Base-by-base conservation (phyloP, 495 filamentous ascomycete genomes). In the Penicilliopsis zonata region DNA sequence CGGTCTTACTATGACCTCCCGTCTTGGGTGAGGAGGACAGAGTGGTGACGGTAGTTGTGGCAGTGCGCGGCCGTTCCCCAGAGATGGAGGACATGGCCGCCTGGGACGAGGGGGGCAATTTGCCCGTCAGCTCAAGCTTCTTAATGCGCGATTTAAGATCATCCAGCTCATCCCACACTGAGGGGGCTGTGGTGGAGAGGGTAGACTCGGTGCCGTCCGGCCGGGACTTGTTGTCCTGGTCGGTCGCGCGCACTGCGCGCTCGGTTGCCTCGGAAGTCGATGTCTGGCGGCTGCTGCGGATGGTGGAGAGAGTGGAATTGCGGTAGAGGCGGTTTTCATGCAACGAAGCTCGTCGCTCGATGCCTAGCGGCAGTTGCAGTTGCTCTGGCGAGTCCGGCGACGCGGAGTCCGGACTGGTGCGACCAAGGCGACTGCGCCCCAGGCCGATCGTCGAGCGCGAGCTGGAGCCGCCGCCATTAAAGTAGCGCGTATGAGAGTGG, bases 151-250 rank as follows among this genome's bases (percentile, higher is more conserved):
- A 88, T 50, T 96, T 98, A 9, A 98, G 60, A 33, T 96, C 92
- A 42, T 98, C 90, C 13, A 98, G 59, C 55, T 98, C 90, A 52
- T 98, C 90, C 92, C 92, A 98, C 7, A 98, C 83, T 2, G 90
- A 93, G 13, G 86, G 80, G 6, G 86, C 85, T 2, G 76, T 86
- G 0, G 82, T 85, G 0, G 90, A 96, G 14, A 77, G 63, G 0
- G 82, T 86, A 0, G 87, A 94, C 37, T 83, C 82, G 2, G 84
- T 86, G 19, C 72, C 73, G 41, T 80, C 72, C 3, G 53, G 56
- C 29, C 59, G 57, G 13, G 65, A 33, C 30, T 67, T 74, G 31
- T n/a, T n/a, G n/a, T n/a, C n/a, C n/a, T n/a, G n/a, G n/a, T 79
- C 76, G 6, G 63, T 50, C 6, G 61, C 62, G 16, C 40, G 37